Evolutionary conservation across 2,329 filamentous ascomycete species (phyloP).

Genomic region (Fusarium circinatum): DNA sequence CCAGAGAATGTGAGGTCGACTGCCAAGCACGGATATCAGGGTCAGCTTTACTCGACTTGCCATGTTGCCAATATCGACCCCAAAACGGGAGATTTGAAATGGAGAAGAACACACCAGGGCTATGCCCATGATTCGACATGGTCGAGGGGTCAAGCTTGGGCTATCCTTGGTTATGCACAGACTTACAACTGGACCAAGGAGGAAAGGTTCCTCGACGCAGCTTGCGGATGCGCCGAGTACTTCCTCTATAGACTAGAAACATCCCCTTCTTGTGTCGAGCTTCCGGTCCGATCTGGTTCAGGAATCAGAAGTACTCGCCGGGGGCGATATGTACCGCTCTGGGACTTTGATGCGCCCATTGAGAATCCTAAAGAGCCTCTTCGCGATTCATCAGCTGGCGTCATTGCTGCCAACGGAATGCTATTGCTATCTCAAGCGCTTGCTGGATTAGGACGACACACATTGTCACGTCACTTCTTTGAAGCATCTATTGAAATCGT

Average conservation of each 20-base stretch:
- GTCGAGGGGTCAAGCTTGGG: slow-evolving; percentile 62
- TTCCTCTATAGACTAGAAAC: slow-evolving; percentile 55
- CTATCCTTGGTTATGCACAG: slow-evolving; percentile 59
- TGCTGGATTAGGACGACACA: slow-evolving; percentile 8
- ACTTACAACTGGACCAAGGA: slow-evolving; percentile 60
- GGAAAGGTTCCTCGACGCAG: slow-evolving; percentile 52
- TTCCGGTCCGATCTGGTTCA: slow-evolving; percentile 21
- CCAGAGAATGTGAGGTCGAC: slow-evolving; percentile 32
- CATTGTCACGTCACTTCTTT: slow-evolving; percentile 21
- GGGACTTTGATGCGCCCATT: slow-evolving; percentile 55
- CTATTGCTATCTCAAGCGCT: slow-evolving; percentile 52
- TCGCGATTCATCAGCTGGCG: slow-evolving; percentile 51
- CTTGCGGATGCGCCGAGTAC: slow-evolving; percentile 57
- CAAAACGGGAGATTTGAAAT: slow-evolving; percentile 4
- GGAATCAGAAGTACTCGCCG: neutral
- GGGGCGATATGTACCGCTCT: slow-evolving; percentile 44
- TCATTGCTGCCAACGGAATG: slow-evolving; percentile 56
- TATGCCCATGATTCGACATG: slow-evolving; percentile 58
- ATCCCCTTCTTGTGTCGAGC: slow-evolving; percentile 21
- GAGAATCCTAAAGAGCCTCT: slow-evolving; percentile 32
- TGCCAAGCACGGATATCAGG: slow-evolving; percentile 18
- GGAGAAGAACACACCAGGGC: slow-evolving; percentile 57
- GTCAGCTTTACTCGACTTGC: slow-evolving; percentile 18
- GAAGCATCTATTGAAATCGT: slow-evolving; percentile 45
- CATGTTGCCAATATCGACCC: slow-evolving; percentile 58